Conservation (phyloP, 2,329 filamentous ascomycete species). For the Calonectria pauciramosa region DNA sequence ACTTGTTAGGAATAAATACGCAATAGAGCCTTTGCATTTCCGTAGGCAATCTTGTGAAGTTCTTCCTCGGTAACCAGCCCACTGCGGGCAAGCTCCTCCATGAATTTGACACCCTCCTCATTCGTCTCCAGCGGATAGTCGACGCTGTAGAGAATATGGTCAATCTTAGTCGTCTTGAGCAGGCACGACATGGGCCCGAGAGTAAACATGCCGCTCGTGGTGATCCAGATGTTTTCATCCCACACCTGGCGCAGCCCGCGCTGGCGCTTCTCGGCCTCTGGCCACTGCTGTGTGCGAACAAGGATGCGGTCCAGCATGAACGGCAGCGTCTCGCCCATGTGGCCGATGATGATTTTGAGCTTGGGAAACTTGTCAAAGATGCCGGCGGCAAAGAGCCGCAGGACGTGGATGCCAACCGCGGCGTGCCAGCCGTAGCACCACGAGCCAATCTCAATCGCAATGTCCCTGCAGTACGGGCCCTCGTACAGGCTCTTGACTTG, state of each 20-base stretch:
- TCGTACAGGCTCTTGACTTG: constrained; percentile 43
- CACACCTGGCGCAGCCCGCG: constrained; percentile 63
- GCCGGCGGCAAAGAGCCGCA: constrained; percentile 51
- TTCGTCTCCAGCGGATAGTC: constrained; percentile 70
- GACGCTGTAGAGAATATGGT: constrained; percentile 68
- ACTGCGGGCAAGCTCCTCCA: constrained; percentile 63
- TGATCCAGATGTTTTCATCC: constrained; percentile 69
- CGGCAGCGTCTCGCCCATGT: constrained; percentile 63
- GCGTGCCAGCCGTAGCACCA: constrained; percentile 65
- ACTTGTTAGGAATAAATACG: constrained; percentile 17
- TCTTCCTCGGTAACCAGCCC: constrained; percentile 63
- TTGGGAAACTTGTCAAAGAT: constrained; percentile 53
- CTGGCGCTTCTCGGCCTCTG: constrained; percentile 41
- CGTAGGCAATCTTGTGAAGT: constrained; percentile 62
- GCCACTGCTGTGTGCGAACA: constrained; percentile 44
- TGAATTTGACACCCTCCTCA: constrained; percentile 61
- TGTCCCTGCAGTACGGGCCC: constrained; percentile 45
- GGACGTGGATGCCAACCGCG: constrained; percentile 59
- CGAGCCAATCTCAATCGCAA: constrained; percentile 52
- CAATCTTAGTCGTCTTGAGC: constrained; percentile 58
- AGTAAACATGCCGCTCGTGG: constrained; percentile 67
- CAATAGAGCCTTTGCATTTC: constrained; percentile 65
- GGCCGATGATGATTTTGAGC: constrained; percentile 56
- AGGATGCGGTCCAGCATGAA: constrained; percentile 65
- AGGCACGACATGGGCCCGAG: constrained; percentile 62